Conservation (phyloP, 2,329 filamentous ascomycete genomes). For the Lachnellula occidentalis region DNA sequence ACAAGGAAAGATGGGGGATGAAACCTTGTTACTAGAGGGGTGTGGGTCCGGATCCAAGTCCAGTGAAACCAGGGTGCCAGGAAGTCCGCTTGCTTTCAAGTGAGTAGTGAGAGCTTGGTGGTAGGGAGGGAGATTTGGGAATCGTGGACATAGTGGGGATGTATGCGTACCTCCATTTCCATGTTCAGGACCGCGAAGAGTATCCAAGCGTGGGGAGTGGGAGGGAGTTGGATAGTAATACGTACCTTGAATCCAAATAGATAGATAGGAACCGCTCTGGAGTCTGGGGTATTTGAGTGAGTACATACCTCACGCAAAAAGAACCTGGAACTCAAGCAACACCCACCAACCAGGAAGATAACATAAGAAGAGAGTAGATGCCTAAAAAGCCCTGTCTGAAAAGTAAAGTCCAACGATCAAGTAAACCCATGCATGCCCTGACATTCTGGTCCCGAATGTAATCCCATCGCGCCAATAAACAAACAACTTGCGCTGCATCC, state of each 20-base stretch:
- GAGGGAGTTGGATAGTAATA: background rate
- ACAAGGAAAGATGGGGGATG: background rate
- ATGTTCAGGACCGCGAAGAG: background rate
- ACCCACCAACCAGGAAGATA: constrained; percentile 12
- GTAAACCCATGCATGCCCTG: constrained; percentile 1
- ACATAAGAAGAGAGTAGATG: constrained; percentile 25
- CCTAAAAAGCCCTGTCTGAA: constrained; percentile 14
- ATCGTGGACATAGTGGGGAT: constrained; percentile 5
- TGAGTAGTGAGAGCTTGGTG: constrained; percentile 25
- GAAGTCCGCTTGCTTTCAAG: constrained; percentile 19
- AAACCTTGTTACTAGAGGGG: background rate
- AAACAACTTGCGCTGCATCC: constrained; percentile 2
- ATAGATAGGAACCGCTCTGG: background rate
- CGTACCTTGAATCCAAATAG: background rate
- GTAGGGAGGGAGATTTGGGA: background rate
- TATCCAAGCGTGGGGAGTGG: background rate
- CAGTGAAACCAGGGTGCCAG: constrained; percentile 3
- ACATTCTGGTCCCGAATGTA: constrained; percentile 3
- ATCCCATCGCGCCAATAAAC: constrained; percentile 2
- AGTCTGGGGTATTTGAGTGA: constrained; percentile 5
- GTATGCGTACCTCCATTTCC: constrained; percentile 7
- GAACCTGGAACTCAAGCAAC: constrained; percentile 5
- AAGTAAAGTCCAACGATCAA: constrained; percentile 3
- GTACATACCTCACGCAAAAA: constrained; percentile 26
- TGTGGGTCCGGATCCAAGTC: constrained; percentile 6